These are phyloP conservation scores for Xenoacremonium recifei DNA, from an alignment of 2,329 filamentous ascomycete genomes.

Conservation along the genomic window DNA sequence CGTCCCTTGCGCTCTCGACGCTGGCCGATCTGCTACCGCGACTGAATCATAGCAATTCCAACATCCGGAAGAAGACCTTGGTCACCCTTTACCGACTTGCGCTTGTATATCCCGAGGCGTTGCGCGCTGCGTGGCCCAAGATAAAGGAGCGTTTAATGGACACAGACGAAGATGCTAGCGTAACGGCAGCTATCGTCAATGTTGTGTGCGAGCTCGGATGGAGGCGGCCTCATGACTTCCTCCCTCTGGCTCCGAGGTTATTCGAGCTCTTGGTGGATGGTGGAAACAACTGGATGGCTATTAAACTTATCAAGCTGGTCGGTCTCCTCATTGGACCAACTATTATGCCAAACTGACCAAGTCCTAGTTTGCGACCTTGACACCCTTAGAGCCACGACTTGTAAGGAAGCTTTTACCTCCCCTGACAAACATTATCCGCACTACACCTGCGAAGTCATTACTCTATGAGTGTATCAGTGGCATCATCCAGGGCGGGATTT, in stretches of 20 bases:
- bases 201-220: constrained; percentile 95
- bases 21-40: constrained; percentile 84
- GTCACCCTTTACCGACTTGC: constrained; percentile 92
- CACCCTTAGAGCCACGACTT: constrained; percentile 85
- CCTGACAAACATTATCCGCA: constrained; percentile 87
- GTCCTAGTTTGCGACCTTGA: constrained; percentile 83
- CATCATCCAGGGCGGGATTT: constrained; percentile 93
- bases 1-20: constrained; percentile 86
- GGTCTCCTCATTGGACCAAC: neutral
- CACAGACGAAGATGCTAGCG: constrained; percentile 83
- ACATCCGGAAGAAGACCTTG: constrained; percentile 92
- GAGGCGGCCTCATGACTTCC: constrained; percentile 89
- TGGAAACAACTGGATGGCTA: constrained; percentile 99
- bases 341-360: neutral
- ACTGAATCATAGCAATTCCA: constrained; percentile 79
- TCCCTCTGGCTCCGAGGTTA: constrained; percentile 84
- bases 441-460: constrained; percentile 95
- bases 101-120: constrained; percentile 91
- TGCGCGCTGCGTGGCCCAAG: constrained; percentile 92
- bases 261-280: constrained; percentile 91
- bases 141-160: constrained; percentile 94
- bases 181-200: constrained; percentile 94
- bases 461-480: constrained; percentile 98
- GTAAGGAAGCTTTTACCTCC: constrained; percentile 90
- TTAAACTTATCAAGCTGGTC: constrained; percentile 96